phyloP scores from a whole-genome alignment of 176 grass and related monocot genomes.

The Urochloa ruziziensis region DNA sequence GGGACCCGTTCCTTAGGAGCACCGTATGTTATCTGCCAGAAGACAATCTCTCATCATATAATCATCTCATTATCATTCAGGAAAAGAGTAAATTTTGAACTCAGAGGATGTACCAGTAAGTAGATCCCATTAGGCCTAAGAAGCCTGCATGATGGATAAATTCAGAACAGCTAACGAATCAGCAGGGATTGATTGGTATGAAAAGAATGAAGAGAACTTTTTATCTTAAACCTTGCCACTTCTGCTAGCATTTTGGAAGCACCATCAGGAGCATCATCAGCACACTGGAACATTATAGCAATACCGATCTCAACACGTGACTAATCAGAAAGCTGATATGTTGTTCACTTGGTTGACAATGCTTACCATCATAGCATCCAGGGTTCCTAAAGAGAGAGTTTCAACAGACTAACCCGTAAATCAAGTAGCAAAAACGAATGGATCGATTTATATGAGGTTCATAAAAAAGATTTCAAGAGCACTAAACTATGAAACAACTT shows the following conservation, averaged over 20 bases:
- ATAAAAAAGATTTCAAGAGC: not conserved
- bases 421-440: not conserved
- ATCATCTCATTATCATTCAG: not conserved
- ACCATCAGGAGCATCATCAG: constrained; percentile 68
- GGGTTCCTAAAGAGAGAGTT: constrained; percentile 58
- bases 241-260: constrained; percentile 78
- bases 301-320: constrained; percentile 11
- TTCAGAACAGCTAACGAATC: not conserved
- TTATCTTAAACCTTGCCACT: constrained; percentile 56
- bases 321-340: constrained; percentile 14
- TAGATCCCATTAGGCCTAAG: constrained; percentile 69
- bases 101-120: constrained; percentile 68
- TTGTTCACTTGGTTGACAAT: constrained; percentile 6
- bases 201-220: constrained; percentile 6
- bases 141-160: constrained; percentile 51
- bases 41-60: constrained; percentile 26
- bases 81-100: not conserved
- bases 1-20: constrained; percentile 65
- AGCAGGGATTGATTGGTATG: constrained; percentile 1
- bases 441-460: not conserved
- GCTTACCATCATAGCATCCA: constrained; percentile 99
- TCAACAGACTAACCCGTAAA: constrained; percentile 21
- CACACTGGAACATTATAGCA: constrained; percentile 51
- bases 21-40: constrained; percentile 90
- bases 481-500: constrained; percentile 12